Percentiles rank a stretch among this genome's conserved stretches.
These are phyloP conservation scores for Backusella morwellensis DNA, from an alignment of 192 early-diverging fungal species.

Conservation along the genomic window DNA sequence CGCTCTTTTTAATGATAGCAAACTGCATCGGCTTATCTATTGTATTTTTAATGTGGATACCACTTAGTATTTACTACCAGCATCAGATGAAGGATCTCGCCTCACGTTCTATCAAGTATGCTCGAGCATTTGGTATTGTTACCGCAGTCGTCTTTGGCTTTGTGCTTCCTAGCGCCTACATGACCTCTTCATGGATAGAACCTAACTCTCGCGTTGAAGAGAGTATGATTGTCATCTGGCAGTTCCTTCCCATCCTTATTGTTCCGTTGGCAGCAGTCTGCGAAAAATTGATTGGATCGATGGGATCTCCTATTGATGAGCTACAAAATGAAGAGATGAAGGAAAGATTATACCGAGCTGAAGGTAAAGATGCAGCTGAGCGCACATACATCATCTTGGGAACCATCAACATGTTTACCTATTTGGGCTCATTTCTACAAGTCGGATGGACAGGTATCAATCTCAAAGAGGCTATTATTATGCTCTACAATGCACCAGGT, in stretches of 20 bases:
- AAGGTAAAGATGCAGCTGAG: conserved; percentile 17
- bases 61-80: conserved; percentile 1
- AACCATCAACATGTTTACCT: conserved; percentile 7
- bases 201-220: not conserved
- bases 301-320: not conserved
- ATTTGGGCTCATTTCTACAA: conserved; percentile 1
- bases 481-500: not conserved
- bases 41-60: conserved; percentile 7
- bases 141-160: not conserved
- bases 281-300: not conserved
- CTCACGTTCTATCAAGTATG: not conserved
- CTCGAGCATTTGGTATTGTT: not conserved
- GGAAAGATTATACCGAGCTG: not conserved
- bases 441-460: conserved; percentile 3
- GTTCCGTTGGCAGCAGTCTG: not conserved
- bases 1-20: not conserved
- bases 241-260: not conserved
- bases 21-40: conserved; percentile 9
- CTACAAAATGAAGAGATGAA: not conserved
- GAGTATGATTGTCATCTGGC: not conserved
- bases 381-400: conserved; percentile 16
- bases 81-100: not conserved
- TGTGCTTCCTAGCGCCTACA: not conserved
- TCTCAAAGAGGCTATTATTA: not conserved
- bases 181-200: not conserved